phyloP scores from a whole-genome alignment of 2,329 filamentous ascomycete species.

The Cryoendolithus antarcticus region DNA sequence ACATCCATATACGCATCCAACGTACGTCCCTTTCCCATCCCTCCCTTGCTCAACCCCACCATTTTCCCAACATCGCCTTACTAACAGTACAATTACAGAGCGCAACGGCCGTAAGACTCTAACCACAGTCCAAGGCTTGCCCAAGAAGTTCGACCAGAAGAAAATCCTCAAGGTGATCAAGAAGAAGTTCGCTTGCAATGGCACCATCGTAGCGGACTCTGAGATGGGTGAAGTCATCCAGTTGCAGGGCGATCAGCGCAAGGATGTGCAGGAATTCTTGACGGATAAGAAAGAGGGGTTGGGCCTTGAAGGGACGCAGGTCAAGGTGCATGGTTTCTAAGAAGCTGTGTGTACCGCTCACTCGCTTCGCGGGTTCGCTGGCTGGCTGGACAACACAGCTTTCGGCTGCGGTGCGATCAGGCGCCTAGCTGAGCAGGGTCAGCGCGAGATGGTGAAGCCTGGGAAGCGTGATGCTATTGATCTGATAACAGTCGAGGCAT shows the following conservation, averaged over 20 bases:
- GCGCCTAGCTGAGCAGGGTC: no score
- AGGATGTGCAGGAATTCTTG: constrained; percentile 96
- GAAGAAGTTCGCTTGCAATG: constrained; percentile 99
- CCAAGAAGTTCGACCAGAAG: constrained; percentile 98
- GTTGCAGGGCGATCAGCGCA: constrained; percentile 97
- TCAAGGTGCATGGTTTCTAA: constrained; percentile 56
- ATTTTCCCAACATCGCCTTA: neutral
- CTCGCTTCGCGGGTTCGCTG: no score
- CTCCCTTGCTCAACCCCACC: neutral
- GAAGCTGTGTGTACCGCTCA: neutral
- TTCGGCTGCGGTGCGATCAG: no score
- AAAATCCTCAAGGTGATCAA: constrained; percentile 99
- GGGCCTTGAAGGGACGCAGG: constrained; percentile 88
- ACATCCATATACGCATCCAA: constrained; percentile 99
- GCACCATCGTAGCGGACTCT: constrained; percentile 89
- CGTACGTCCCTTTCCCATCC: constrained; percentile 50
- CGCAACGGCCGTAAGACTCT: constrained; percentile 99
- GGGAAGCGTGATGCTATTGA: no score
- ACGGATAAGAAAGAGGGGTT: constrained; percentile 90
- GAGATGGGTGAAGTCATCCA: constrained; percentile 99
- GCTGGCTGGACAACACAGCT: no score
- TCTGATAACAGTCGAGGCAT: no score
- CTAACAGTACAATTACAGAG: constrained; percentile 44
- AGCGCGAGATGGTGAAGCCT: no score
- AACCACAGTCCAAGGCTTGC: constrained; percentile 97